phyloP scores from a whole-genome alignment of 768 basidiomycete genomes.

The Lactarius vividus region DNA sequence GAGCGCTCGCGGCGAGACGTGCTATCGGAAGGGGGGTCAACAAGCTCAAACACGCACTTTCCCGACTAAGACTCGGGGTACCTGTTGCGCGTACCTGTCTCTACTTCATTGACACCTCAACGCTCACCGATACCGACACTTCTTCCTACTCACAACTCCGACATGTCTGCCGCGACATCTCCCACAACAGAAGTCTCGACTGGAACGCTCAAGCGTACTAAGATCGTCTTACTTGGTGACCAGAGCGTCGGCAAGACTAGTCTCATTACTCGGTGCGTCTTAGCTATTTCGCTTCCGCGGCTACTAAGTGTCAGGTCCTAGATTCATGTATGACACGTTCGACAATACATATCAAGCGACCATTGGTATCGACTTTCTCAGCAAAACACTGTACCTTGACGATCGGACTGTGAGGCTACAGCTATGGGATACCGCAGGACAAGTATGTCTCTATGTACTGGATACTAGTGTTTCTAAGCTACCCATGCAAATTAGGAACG shows the following conservation, averaged over 20 bases:
- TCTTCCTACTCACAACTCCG: neutral
- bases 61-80: neutral
- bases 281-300: slow-evolving; percentile 15
- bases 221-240: slow-evolving; percentile 94
- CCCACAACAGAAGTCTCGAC: slow-evolving; percentile 84
- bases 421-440: slow-evolving; percentile 98
- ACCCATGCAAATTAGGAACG: slow-evolving; percentile 63
- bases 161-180: slow-evolving; percentile 55
- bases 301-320: slow-evolving; percentile 33
- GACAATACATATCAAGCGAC: slow-evolving; percentile 99
- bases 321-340: slow-evolving; percentile 99
- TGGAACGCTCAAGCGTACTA: slow-evolving; percentile 89
- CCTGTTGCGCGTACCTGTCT: neutral
- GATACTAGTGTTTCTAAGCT: neutral
- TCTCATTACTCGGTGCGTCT: slow-evolving; percentile 84
- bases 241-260: slow-evolving; percentile 99
- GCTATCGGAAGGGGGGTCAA: neutral
- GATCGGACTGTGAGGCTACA: slow-evolving; percentile 97
- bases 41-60: slow-evolving; percentile 5
- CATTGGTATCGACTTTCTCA: slow-evolving; percentile 98
- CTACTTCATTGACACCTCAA: neutral
- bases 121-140: neutral
- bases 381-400: slow-evolving; percentile 99
- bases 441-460: slow-evolving; percentile 47
- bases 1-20: neutral